Conservation (phyloP, 768 basidiomycete species). For the Cystobasidium ongulense region DNA sequence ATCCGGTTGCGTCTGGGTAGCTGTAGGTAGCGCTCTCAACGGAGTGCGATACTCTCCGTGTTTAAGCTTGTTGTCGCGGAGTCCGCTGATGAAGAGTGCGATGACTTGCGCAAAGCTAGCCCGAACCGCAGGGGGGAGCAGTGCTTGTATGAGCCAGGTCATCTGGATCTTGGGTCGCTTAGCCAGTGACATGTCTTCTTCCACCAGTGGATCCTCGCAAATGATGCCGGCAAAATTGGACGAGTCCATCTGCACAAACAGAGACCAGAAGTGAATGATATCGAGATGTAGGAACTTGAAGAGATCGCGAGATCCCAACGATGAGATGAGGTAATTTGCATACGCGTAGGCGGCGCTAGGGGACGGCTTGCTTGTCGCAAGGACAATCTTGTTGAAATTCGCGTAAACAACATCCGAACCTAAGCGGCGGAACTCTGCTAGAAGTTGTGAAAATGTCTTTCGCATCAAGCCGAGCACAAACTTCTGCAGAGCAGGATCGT, state of each 20-base stretch:
- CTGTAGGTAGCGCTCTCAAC: constrained; percentile 61
- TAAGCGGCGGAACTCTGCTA: constrained; percentile 90
- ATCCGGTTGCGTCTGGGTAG: constrained; percentile 55
- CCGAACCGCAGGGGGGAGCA: constrained; percentile 77
- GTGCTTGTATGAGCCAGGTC: constrained; percentile 79
- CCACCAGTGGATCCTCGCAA: constrained; percentile 59
- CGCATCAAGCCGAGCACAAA: constrained; percentile 94
- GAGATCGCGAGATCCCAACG: constrained; percentile 85
- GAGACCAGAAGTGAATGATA: constrained; percentile 84
- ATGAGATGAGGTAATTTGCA: constrained; percentile 85
- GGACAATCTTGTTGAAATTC: constrained; percentile 77
- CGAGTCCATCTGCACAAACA: constrained; percentile 87
- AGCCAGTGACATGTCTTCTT: constrained; percentile 52
- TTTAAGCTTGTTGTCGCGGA: constrained; percentile 60
- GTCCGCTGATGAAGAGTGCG: constrained; percentile 73
- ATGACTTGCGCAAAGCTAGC: constrained; percentile 63
- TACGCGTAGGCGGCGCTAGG: constrained; percentile 92
- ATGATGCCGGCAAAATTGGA: constrained; percentile 84
- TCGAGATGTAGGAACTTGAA: constrained; percentile 86
- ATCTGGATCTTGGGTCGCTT: constrained; percentile 66
- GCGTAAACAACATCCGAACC: constrained; percentile 90
- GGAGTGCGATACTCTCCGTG: constrained; percentile 61
- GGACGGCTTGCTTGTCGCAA: constrained; percentile 83
- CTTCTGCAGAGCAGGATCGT: constrained; percentile 82
- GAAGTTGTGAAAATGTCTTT: constrained; percentile 91